phyloP scores from a whole-genome alignment of 139 green algal genomes.

The Coelastrella sp. region DNA sequence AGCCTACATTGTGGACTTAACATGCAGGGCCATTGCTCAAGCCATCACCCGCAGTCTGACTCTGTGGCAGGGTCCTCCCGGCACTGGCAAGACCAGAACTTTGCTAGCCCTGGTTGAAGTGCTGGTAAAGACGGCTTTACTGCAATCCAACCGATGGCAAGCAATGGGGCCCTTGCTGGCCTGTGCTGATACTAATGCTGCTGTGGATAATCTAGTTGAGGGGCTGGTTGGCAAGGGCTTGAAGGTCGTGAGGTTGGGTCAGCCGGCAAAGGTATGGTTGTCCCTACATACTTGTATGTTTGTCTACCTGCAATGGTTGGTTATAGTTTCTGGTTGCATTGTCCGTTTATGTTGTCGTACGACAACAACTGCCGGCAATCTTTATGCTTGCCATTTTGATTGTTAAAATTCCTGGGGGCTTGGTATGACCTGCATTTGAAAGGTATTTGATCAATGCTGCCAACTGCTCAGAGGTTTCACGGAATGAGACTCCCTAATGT shows the following conservation, averaged over 20 bases:
- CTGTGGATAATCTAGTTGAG: slow-evolving; percentile 93
- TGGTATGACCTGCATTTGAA: too few species aligned
- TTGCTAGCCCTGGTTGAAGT: slow-evolving; percentile 78
- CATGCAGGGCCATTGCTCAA: slow-evolving; percentile 59
- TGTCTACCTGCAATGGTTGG: too few species aligned
- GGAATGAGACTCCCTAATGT: too few species aligned
- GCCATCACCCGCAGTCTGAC: slow-evolving; percentile 74
- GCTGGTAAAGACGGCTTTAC: slow-evolving; percentile 12
- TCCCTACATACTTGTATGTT: too few species aligned
- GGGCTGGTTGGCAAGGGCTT: slow-evolving; percentile 76
- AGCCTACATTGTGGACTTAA: not conserved
- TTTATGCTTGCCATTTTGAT: too few species aligned
- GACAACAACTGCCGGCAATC: too few species aligned
- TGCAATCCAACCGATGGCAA: not conserved
- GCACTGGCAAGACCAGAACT: slow-evolving; percentile 90
- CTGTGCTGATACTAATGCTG: slow-evolving; percentile 85
- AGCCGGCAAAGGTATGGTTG: slow-evolving; percentile 61
- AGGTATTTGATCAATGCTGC: too few species aligned
- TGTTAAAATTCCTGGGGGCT: too few species aligned
- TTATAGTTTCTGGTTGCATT: too few species aligned
- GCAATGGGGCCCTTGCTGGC: slow-evolving; percentile 70
- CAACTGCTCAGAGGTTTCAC: too few species aligned
- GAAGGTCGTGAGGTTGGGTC: slow-evolving; percentile 83
- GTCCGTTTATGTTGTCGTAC: too few species aligned
- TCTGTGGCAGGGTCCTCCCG: slow-evolving; percentile 81